Evolutionary conservation across 441 rosid species (phyloP), one percentile per base, ranked within the genome.

Genomic region (Brassica balearica): DNA sequence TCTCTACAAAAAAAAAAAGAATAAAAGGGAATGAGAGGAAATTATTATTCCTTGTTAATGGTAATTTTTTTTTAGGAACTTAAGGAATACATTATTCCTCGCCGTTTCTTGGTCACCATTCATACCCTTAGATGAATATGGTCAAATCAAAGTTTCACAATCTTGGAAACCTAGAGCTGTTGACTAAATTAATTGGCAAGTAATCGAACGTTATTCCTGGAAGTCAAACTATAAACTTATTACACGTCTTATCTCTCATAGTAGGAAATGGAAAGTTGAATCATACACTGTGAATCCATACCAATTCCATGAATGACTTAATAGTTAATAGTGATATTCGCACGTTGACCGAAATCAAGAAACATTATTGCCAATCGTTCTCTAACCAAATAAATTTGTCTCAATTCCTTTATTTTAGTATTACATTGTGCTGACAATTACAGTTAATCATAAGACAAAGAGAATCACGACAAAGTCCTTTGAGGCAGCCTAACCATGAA

Each of bases 401-500:
- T 12, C 38, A 14, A 25, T 27, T 27, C 20, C 2, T 34, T 27
- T 5, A n/a, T 63, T 63, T 63, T 25, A 12, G 0, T 9, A 69
- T 27, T n/a, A 48, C 55, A 29, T 46, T 48, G 38, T 72, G 12
- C 3, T 61, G 2, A 43, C 43, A 61, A 27, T 17, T 62, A 48
- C 46, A 71, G 12, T 25, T 32, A 25, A 62, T 1, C 64, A 72
- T 3, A 72, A 62, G 46, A 72, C 8, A 43, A 65, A 0, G 27
- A 46, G 7, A 9, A 19, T 6, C 29, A 72, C 6, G 20, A 61
- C 19, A 60, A 0, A 14, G 5, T 34, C 6, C 2, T 53, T 51
- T 73, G 36, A 59, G 8, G n/a, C 58, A 23, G 2, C 34, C 5
- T 51, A 20, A 55, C 43, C 65, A 74, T 74, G 77, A 56, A 56